These are phyloP conservation scores for Diaporthe australafricana DNA, from an alignment of 2,329 filamentous ascomycete genomes.

Conservation along the genomic window DNA sequence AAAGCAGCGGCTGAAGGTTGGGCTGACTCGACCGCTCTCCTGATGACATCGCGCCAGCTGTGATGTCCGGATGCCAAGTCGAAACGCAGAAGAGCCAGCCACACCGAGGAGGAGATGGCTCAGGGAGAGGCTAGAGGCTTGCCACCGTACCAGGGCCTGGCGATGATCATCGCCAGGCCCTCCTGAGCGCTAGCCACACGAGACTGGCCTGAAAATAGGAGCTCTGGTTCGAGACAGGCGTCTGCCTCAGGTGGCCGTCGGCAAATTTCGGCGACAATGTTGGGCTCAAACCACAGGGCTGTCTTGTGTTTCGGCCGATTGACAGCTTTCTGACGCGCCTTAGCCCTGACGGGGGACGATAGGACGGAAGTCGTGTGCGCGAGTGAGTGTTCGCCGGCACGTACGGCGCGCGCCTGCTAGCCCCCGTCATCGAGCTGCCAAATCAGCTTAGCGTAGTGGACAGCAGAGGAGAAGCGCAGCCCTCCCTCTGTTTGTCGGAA, in stretches of 20 bases:
- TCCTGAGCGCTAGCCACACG: slow-evolving; percentile 8
- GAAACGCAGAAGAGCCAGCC: background rate
- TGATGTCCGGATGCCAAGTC: background rate
- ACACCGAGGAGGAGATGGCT: background rate
- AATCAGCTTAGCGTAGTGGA: slow-evolving; percentile 10
- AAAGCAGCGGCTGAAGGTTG: background rate
- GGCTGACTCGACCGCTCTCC: slow-evolving; percentile 11
- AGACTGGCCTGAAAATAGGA: background rate
- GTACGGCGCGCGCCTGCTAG: slow-evolving; percentile 10
- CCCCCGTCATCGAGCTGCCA: background rate
- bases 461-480: background rate
- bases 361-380: background rate
- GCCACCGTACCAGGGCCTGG: background rate
- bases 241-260: slow-evolving; percentile 9
- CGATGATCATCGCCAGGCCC: background rate
- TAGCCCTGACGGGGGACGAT: background rate
- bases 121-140: background rate
- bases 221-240: slow-evolving; percentile 12
- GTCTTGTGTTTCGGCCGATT: slow-evolving; percentile 1
- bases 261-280: background rate
- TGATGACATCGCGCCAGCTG: background rate
- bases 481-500: background rate
- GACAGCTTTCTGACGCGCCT: slow-evolving; percentile 6
- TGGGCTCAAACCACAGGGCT: slow-evolving; percentile 18
- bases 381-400: background rate